Base-by-base conservation (phyloP, 2,329 filamentous ascomycete species). In the Sarocladium oryzae region DNA sequence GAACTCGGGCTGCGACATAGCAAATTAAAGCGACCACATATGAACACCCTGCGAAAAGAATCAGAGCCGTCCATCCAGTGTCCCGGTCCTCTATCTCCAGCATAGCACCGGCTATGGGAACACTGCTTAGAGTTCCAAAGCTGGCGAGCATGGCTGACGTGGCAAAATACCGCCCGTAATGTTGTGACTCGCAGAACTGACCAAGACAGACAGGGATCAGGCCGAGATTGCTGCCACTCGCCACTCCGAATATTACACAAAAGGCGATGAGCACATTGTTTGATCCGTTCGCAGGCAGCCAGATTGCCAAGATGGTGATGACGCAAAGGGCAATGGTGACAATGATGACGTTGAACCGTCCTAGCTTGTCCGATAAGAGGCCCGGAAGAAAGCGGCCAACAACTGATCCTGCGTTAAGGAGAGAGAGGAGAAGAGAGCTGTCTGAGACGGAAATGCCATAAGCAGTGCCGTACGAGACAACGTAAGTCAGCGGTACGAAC, bases 121-220 rank as follows among this genome's bases (percentile, higher is more conserved):
- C n/a, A n/a, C n/a, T n/a, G n/a, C n/a, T n/a, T n/a, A n/a, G n/a
- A n/a, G n/a, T n/a, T n/a, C n/a, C n/a, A n/a, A n/a, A n/a, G n/a
- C n/a, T n/a, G n/a, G n/a, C n/a, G n/a, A n/a, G n/a, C n/a, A n/a
- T n/a, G n/a, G n/a, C n/a, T n/a, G n/a, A n/a, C 35, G 35, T 37
- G 9, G 7, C 35, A 16, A 16, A 16, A 18, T 37, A 16, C n/a
- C 7, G 8, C 7, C 35, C 35, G 35, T n/a, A n/a, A n/a, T n/a
- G n/a, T n/a, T n/a, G n/a, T n/a, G n/a, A n/a, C n/a, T n/a, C n/a
- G n/a, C n/a, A n/a, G n/a, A n/a, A n/a, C n/a, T n/a, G n/a, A n/a
- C n/a, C n/a, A n/a, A n/a, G n/a, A n/a, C n/a, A n/a, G n/a, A 88
- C 85, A 0, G 85, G 85, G 0, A 82, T 84, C 48, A 89, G 63